Evolutionary conservation across 495 filamentous ascomycete species (phyloP).

Genomic region (Penicillium macrosclerotiorum): DNA sequence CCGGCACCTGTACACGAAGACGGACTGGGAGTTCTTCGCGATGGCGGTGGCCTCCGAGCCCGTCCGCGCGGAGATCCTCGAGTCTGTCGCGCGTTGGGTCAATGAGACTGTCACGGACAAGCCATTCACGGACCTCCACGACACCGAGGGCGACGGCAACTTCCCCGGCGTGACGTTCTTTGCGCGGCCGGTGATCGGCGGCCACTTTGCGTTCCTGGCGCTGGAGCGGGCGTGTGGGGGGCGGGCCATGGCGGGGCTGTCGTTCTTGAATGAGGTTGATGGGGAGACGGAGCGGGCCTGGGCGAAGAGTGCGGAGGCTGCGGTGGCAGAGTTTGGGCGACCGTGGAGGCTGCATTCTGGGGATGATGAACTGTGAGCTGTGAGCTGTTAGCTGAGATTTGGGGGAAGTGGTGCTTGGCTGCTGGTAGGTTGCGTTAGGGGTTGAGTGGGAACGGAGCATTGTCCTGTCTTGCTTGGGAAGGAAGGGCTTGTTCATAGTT

Average conservation of each 20-base stretch:
- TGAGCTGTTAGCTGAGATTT: background rate
- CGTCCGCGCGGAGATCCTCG: conserved; percentile 69
- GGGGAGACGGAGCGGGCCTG: conserved; percentile 23
- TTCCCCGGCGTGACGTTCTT: conserved; percentile 72
- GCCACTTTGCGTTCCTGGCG: conserved; percentile 82
- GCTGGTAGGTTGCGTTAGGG: background rate
- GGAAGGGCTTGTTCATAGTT: no score
- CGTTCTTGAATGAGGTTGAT: conserved; percentile 55
- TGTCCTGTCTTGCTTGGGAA: no score
- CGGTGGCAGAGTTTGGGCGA: conserved; percentile 18
- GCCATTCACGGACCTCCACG: conserved; percentile 81
- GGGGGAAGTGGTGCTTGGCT: background rate
- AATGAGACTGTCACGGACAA: conserved; percentile 78
- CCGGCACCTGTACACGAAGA: conserved; percentile 86
- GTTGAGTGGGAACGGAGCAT: no score
- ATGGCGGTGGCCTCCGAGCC: conserved; percentile 69
- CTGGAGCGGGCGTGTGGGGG: conserved; percentile 74
- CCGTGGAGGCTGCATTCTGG: conserved; percentile 11
- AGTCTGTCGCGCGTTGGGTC: conserved; percentile 78
- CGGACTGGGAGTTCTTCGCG: conserved; percentile 90
- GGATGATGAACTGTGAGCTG: conserved; percentile 17
- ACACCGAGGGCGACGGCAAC: conserved; percentile 68
- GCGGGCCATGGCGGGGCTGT: conserved; percentile 60
- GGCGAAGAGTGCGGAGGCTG: conserved; percentile 22
- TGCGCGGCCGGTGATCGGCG: conserved; percentile 82